Conservation (phyloP, 345 rosid species). For the Rhodamnia argentea region DNA sequence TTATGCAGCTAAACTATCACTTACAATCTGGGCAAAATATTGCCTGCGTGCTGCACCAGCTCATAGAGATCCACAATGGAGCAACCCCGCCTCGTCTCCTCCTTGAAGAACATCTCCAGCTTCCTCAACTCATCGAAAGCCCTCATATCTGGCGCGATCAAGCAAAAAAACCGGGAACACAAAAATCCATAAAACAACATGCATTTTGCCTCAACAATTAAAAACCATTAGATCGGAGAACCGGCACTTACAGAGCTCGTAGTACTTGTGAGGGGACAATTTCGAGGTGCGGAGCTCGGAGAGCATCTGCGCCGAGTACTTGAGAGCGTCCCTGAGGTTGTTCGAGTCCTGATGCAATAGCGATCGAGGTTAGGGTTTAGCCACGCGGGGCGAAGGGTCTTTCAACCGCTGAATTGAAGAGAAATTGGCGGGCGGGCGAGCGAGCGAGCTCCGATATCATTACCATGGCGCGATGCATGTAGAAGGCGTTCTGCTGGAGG, state of each 20-base stretch:
- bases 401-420: background rate
- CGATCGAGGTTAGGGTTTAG: conserved; percentile 19
- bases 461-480: conserved; percentile 99
- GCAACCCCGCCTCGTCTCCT: conserved; percentile 88
- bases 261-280: conserved; percentile 95
- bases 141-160: conserved; percentile 56
- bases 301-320: conserved; percentile 98
- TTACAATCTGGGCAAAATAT: conserved; percentile 92
- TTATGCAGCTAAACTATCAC: conserved; percentile 12
- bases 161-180: background rate
- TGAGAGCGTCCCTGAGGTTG: conserved; percentile 91
- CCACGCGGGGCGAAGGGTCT: background rate
- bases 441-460: background rate
- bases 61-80: conserved; percentile 93
- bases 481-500: conserved; percentile 94
- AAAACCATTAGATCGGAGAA: conserved; percentile 2
- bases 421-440: background rate
- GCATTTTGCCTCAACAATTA: background rate
- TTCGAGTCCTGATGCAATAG: conserved; percentile 60
- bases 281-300: conserved; percentile 96
- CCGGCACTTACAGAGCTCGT: conserved; percentile 67
- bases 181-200: background rate
- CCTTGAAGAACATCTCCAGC: conserved; percentile 88
- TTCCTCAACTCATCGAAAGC: conserved; percentile 97
- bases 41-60: conserved; percentile 98